Evolutionary conservation across 495 filamentous ascomycete genomes (phyloP), one percentile per base, ranked within the genome.

Genomic region (Jackrogersella multiformis): DNA sequence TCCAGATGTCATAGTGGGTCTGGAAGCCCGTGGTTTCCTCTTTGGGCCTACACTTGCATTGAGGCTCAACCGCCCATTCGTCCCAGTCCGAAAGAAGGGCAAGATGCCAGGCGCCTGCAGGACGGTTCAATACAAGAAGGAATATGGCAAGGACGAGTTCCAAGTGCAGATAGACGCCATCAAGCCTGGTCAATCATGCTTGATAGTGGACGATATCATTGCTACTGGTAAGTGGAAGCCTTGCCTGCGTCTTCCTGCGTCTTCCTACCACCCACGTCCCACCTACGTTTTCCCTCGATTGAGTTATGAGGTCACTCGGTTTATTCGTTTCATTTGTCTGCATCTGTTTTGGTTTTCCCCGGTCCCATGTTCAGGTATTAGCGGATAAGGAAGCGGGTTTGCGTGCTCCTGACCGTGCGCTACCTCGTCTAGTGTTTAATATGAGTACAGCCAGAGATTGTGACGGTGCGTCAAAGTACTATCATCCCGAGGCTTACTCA

Each of bases 131-230:
- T 99, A 90, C 77, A 81, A 92, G 77, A 99, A 99, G 85, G 96
- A 99, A 80, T 99, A 99, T 75, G 96, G 96, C 23, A 85, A 89
- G 81, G 96, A 99, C 77, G 91, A 88, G 75, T 98, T 99, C 82
- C 90, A 98, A 85, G 96, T 98, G 81, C 96, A 99, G 81, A 80
- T 79, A 52, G 93, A 89, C 77, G 87, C 88, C 10, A 88, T 98
- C 73, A 90, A 91, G 83, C 83, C 86, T 36, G 96, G 94, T 16
- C 92, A 97, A 84, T 90, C 87, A 74, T 94, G 97, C 16, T 78
- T 99, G 63, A 84, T 99, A 49, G 90, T 99, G 39, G 95, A 99
- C 75, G 95, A 99, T 76, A 94, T 99, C 71, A 98, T 99, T 79
- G 95, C 95, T 32, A 99, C 95, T 64, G 95, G 95, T 96, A 84